Base-by-base conservation (phyloP, 129 eudicot species). In the Ambrosia trifida region DNA sequence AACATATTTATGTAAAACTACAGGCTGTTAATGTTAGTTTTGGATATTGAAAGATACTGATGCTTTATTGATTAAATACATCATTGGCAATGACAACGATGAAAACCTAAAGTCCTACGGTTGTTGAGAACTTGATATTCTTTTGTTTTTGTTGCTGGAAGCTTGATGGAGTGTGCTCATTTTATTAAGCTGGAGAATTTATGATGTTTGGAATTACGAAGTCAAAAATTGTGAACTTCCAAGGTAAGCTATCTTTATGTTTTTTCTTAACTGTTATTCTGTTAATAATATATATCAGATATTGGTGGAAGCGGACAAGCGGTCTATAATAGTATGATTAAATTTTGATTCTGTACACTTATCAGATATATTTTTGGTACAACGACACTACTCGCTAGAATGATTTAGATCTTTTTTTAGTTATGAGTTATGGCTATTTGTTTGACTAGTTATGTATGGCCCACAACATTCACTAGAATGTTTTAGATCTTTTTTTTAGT, bases 21-120 rank as follows among this genome's bases (percentile, higher is more conserved):
- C 38, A 28, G 38, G 40, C 40, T 58, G 38, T 58, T 58, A 58
- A 30, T 58, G 41, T 58, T 58, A 38, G 64, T 13, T 28, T 56
- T 56, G 12, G n/a, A 56, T 56, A 56, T 56, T 19, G 32, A 53
- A 53, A 53, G 60, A 18, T 5, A 24, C 8, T 56, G 62, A 56
- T 56, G n/a, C 62, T 56, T 9, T 9, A 20, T 20, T 13, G 10
- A 6, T 3, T 56, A 56, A 20, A 56, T 24, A 56, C 35, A 28
- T 24, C 63, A 28, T 20, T 56, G 62, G n/a, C n/a, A 7, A 56
- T 11, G 24, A 56, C 59, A 52, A 18, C 1, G 59, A 17, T 52
- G 59, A 7, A 12, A 52, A 52, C 10, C 3, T 52, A 18, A 0
- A 18, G 30, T 52, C n/a, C 36, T 56, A 56, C 16, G 8, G 32